phyloP scores from a whole-genome alignment of 1,284 basidiomycete genomes.

The Moesziomyces parantarcticus region DNA sequence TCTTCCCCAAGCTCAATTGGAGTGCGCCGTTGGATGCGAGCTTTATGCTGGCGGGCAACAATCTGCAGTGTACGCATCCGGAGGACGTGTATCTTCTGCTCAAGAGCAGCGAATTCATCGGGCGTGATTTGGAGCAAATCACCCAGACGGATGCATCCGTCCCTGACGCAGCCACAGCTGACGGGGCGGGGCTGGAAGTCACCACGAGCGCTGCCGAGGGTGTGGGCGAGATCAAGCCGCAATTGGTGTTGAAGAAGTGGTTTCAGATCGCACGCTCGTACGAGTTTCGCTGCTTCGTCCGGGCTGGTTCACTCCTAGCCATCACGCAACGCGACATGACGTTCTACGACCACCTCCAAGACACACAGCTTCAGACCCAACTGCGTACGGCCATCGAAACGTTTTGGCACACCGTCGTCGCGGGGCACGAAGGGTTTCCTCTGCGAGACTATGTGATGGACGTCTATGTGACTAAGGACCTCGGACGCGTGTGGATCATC shows the following conservation, averaged over 20 bases:
- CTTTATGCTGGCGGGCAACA: constrained; percentile 89
- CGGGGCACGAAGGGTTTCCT: not conserved
- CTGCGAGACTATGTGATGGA: constrained; percentile 76
- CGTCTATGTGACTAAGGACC: constrained; percentile 83
- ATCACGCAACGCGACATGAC: constrained; percentile 84
- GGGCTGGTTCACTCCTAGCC: constrained; percentile 70
- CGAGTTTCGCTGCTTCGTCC: constrained; percentile 61
- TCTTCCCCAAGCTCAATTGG: constrained; percentile 82
- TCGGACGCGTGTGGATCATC: constrained; percentile 79
- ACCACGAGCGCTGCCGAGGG: not conserved
- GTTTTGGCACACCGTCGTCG: constrained; percentile 79
- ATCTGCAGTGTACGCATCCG: constrained; percentile 85
- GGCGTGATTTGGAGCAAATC: constrained; percentile 78
- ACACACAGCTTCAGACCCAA: constrained; percentile 71
- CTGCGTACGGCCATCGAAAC: constrained; percentile 73
- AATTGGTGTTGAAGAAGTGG: constrained; percentile 93
- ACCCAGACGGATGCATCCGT: constrained; percentile 31
- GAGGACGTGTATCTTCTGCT: constrained; percentile 91
- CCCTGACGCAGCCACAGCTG: too few species aligned
- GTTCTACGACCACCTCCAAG: constrained; percentile 82
- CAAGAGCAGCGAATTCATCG: constrained; percentile 90
- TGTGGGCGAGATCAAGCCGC: constrained; percentile 3
- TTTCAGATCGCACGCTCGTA: constrained; percentile 81
- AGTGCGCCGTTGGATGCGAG: constrained; percentile 75
- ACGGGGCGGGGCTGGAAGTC: not conserved